Conservation (phyloP, 371 early-diverging fungal species). For the Polyrhizophydium stewartii region DNA sequence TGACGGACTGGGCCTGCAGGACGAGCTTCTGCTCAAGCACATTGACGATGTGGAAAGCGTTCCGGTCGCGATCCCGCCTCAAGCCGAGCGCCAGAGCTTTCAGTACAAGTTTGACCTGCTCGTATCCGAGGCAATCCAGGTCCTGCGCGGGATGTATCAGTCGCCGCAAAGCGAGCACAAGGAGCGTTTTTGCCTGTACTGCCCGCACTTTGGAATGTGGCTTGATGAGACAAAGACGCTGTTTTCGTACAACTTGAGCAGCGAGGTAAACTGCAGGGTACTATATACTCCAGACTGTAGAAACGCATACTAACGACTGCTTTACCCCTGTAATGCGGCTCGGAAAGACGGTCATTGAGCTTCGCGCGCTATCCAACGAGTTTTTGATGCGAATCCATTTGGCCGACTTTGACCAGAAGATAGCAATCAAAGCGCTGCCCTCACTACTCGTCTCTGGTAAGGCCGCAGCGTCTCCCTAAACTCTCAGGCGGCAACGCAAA, state of each 20-base stretch:
- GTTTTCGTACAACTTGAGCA: slow-evolving; percentile 18
- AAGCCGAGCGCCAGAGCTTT: neutral
- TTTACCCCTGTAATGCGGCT: neutral
- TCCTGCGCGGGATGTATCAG: slow-evolving; percentile 4
- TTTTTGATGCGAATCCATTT: slow-evolving; percentile 22
- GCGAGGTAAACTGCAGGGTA: slow-evolving; percentile 16
- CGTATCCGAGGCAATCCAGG: slow-evolving; percentile 17
- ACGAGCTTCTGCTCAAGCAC: slow-evolving; percentile 20
- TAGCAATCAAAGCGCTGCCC: slow-evolving; percentile 23
- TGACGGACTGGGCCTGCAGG: slow-evolving; percentile 4
- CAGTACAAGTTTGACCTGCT: slow-evolving; percentile 14
- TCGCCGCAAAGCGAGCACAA: neutral
- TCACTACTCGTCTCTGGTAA: slow-evolving; percentile 10
- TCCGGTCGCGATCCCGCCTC: slow-evolving; percentile 14
- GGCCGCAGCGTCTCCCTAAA: too few species aligned
- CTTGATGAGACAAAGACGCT: slow-evolving; percentile 20
- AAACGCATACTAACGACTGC: neutral
- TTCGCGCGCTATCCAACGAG: slow-evolving; percentile 18
- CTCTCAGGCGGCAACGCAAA: too few species aligned
- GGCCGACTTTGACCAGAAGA: slow-evolving; percentile 24
- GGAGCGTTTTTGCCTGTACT: slow-evolving; percentile 17
- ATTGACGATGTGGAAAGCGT: slow-evolving; percentile 8
- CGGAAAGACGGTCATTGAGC: slow-evolving; percentile 10
- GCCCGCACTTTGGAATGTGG: slow-evolving; percentile 26
- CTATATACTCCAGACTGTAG: too few species aligned